phyloP scores from a whole-genome alignment of 208 protist species.

The Trypanosoma cruzi region DNA sequence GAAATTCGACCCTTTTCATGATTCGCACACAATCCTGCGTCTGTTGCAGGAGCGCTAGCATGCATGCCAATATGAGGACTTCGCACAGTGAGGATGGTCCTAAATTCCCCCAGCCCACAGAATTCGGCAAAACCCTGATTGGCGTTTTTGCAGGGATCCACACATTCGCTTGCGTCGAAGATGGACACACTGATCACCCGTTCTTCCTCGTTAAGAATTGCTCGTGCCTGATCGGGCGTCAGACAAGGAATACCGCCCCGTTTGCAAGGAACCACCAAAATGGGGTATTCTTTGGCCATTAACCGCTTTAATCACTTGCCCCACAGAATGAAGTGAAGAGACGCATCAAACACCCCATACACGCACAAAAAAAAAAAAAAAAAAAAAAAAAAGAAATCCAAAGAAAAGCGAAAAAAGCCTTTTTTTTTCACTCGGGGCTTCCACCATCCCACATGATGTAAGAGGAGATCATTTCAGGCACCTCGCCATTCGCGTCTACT shows the following conservation, averaged over 20 bases:
- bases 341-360: too few relatives aligned
- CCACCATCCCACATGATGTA: too few relatives aligned
- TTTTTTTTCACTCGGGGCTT: too few relatives aligned
- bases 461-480: too few relatives aligned
- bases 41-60: conserved; percentile 49
- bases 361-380: too few relatives aligned
- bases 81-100: conserved; percentile 54
- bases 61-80: conserved; percentile 72
- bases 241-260: conserved; percentile 61
- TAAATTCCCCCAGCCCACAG: conserved; percentile 62
- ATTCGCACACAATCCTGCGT: conserved; percentile 51
- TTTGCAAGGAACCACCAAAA: conserved; percentile 64
- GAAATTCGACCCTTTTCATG: conserved; percentile 65
- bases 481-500: too few relatives aligned
- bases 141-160: conserved; percentile 37
- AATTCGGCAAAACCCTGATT: conserved; percentile 50
- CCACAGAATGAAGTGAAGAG: too few relatives aligned
- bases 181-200: conserved; percentile 60
- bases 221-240: conserved; percentile 61
- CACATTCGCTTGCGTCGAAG: conserved; percentile 72
- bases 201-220: conserved; percentile 62
- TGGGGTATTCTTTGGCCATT: conserved; percentile 26
- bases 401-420: too few relatives aligned
- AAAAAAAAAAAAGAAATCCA: too few relatives aligned
- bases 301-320: too few relatives aligned